Evolutionary conservation across 495 filamentous ascomycete genomes (phyloP), one percentile per base, ranked within the genome.

Genomic region (Penicillium waksmanii): DNA sequence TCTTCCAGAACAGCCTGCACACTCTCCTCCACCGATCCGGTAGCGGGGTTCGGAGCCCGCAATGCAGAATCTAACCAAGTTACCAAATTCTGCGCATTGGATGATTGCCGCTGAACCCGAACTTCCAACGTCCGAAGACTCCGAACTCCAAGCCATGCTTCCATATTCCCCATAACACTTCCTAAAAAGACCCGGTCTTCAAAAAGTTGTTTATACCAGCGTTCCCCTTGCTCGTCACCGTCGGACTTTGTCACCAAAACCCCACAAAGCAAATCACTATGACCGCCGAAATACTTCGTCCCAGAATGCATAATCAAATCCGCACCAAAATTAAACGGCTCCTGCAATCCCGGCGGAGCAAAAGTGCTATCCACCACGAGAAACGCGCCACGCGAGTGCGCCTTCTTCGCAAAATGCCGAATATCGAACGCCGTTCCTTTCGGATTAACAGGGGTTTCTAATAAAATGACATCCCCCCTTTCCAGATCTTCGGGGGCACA

Each of bases 261-360:
- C 27, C 95, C 95, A 64, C 89, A 91, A 0, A 98, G 84, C 74
- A 97, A 76, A 74, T 98, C 95, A 61, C 85, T 89, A 74, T 98
- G 95, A 1, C 95, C 95, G 18, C 95, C 95, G 57, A 98, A 83
- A 71, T 97, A 98, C 80, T 98, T 98, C 9, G 93, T 95, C 12
- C 91, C 95, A 21, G 82, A 86, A 73, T 98, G 95, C 89, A 97
- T 89, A 19, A 97, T 85, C 0, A 91, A 71, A 72, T 97, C 93
- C 3, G 88, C 90, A 56, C 92, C 93, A 66, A 78, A 86, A 35
- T 65, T 47, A 68, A 97, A 96, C 2, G 95, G 95, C 63, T 97
- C 91, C 71, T 91, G 88, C 38, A 98, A 79, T 21, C 87, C 87
- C 13, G 95, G 95, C n/a, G 95, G 95, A 1, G 85, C 95, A 69